Conservation (phyloP, 768 basidiomycete species). For the Brasilioporus rufonigricans region DNA sequence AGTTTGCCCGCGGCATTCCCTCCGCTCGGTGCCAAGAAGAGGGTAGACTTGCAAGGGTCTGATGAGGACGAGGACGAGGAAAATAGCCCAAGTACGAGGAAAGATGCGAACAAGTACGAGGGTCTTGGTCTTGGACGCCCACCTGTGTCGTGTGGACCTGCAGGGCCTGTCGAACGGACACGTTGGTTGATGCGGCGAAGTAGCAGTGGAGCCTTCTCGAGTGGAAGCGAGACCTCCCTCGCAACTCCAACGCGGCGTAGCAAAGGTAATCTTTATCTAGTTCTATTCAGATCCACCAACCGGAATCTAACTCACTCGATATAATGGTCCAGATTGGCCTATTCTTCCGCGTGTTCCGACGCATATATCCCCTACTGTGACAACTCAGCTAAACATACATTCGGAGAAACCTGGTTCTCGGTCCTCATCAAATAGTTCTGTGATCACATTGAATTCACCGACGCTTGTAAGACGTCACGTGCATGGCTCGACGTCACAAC, state of each 20-base stretch:
- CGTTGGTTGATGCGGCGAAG: constrained; percentile 72
- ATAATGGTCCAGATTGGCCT: constrained; percentile 48
- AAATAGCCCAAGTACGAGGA: constrained; percentile 60
- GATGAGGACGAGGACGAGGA: constrained; percentile 65
- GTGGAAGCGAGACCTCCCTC: constrained; percentile 61
- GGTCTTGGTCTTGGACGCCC: constrained; percentile 70
- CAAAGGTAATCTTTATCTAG: constrained; percentile 50
- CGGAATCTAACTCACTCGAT: constrained; percentile 2
- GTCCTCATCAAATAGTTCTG: constrained; percentile 54
- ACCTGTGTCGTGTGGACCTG: constrained; percentile 25
- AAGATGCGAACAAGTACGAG: constrained; percentile 50
- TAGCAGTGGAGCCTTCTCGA: constrained; percentile 81
- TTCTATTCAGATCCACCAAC: constrained; percentile 1
- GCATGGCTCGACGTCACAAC: constrained; percentile 24
- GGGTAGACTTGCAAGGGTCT: constrained; percentile 35
- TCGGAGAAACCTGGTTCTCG: constrained; percentile 54
- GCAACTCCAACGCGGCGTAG: constrained; percentile 62
- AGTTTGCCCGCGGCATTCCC: constrained; percentile 76
- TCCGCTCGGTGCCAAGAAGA: constrained; percentile 34
- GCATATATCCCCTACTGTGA: constrained; percentile 47
- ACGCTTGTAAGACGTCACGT: constrained; percentile 37
- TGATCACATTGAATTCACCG: constrained; percentile 45
- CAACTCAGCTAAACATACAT: constrained; percentile 34
- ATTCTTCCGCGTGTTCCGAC: constrained; percentile 48
- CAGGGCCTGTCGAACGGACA: constrained; percentile 40